Evolutionary conservation across 192 early-diverging fungal genomes (phyloP).

Genomic region (Coemansia biformis): DNA sequence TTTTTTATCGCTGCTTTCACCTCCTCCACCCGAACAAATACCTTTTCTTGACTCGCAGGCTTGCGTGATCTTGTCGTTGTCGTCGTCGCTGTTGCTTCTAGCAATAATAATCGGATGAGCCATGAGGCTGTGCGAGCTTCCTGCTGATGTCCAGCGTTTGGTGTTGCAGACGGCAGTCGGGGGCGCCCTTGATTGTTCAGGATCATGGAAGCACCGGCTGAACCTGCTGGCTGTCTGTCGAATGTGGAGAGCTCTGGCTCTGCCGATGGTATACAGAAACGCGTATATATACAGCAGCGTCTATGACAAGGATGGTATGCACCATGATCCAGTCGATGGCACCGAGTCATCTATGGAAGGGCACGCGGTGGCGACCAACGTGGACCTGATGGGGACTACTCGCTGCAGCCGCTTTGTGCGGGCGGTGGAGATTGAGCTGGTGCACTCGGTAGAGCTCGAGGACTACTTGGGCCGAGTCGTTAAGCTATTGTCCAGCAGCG

Average conservation of each 20-base stretch:
- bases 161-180: not conserved
- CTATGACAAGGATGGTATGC: not conserved
- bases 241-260: not conserved
- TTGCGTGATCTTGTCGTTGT: too few species aligned
- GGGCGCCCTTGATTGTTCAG: not conserved
- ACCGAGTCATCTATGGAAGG: not conserved
- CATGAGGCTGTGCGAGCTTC: too few species aligned
- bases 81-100: too few species aligned
- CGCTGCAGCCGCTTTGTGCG: not conserved
- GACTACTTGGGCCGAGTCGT: not conserved
- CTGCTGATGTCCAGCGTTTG: not conserved
- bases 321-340: too few species aligned
- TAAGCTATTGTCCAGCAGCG: not conserved
- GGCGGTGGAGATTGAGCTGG: not conserved
- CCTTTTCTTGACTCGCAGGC: too few species aligned
- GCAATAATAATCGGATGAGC: too few species aligned
- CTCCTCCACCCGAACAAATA: too few species aligned
- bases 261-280: not conserved
- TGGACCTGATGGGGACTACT: not conserved
- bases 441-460: not conserved
- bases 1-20: too few species aligned
- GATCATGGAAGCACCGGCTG: not conserved
- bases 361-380: not conserved
- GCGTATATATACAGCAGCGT: not conserved
- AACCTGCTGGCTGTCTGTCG: slow-evolving; percentile 1